Conservation (phyloP, 441 rosid species). For the Codiaeum variegatum region DNA sequence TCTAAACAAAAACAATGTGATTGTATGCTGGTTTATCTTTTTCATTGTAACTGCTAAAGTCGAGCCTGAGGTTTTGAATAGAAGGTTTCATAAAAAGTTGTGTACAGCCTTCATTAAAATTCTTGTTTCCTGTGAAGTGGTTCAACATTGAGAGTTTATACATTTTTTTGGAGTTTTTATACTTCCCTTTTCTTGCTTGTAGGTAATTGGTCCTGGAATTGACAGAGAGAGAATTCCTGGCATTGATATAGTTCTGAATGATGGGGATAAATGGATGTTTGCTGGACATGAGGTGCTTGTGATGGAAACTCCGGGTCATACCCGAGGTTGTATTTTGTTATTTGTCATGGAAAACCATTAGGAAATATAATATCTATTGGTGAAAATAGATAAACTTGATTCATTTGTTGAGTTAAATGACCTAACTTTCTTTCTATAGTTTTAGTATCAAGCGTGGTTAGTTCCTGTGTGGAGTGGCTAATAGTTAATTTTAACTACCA, state of each 20-base stretch:
- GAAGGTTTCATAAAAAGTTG: background rate
- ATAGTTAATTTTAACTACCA: background rate
- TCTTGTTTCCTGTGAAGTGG: background rate
- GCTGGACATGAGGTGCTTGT: constrained; percentile 89
- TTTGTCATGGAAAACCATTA: constrained; percentile 5
- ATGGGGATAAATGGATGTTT: constrained; percentile 97
- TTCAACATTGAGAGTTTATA: background rate
- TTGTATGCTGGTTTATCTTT: background rate
- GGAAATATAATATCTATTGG: background rate
- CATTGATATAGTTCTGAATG: constrained; percentile 78
- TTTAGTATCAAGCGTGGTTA: background rate
- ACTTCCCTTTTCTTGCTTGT: constrained; percentile 23
- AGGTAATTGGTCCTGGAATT: constrained; percentile 86
- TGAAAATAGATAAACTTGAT: background rate
- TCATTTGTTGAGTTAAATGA: background rate
- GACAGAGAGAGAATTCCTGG: constrained; percentile 88
- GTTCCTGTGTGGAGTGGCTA: background rate
- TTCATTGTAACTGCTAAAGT: background rate
- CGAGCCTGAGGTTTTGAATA: constrained; percentile 2
- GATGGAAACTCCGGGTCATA: constrained; percentile 92
- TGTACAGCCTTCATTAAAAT: background rate
- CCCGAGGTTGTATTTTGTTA: constrained; percentile 58
- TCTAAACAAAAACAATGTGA: too few species aligned
- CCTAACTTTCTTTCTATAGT: background rate
- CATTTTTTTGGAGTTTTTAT: constrained; percentile 8